phyloP scores from a whole-genome alignment of 1,139 yeast species.

The Candida sp. region DNA sequence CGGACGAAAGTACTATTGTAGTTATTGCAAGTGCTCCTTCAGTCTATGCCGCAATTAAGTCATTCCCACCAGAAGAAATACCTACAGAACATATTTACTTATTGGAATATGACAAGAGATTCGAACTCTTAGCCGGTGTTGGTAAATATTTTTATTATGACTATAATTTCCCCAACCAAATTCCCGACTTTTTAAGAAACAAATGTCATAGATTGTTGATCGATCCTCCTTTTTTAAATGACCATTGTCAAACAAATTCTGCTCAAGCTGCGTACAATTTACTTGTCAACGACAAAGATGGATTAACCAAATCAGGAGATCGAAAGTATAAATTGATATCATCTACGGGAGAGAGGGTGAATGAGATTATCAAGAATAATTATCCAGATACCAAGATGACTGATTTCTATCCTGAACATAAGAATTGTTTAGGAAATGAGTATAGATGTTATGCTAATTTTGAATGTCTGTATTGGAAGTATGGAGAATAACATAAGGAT shows the following conservation, averaged over 20 bases:
- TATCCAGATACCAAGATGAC: conserved; percentile 70
- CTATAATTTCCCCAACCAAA: conserved; percentile 61
- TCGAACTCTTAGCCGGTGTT: conserved; percentile 66
- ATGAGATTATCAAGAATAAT: conserved; percentile 49
- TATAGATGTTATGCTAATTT: conserved; percentile 81
- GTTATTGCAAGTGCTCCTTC: conserved; percentile 89
- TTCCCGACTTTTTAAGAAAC: conserved; percentile 56
- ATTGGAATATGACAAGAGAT: conserved; percentile 75
- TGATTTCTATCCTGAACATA: conserved; percentile 72
- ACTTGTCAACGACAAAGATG: conserved; percentile 36
- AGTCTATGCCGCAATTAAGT: conserved; percentile 78
- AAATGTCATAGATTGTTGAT: conserved; percentile 72
- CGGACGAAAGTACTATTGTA: conserved; percentile 64
- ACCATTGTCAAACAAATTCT: conserved; percentile 76
- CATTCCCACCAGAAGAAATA: conserved; percentile 45
- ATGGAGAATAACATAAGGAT: conserved; percentile 6
- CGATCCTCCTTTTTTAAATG: conserved; percentile 87
- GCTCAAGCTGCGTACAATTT: conserved; percentile 66
- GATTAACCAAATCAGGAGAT: conserved; percentile 36
- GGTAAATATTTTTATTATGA: conserved; percentile 71
- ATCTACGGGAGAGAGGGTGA: conserved; percentile 91
- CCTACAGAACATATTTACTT: conserved; percentile 71
- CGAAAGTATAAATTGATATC: conserved; percentile 54
- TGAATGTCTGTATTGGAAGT: conserved; percentile 45
- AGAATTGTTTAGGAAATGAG: conserved; percentile 83